These are phyloP conservation scores for Tricharina praecox DNA, from an alignment of 495 filamentous ascomycete species.

Conservation along the genomic window DNA sequence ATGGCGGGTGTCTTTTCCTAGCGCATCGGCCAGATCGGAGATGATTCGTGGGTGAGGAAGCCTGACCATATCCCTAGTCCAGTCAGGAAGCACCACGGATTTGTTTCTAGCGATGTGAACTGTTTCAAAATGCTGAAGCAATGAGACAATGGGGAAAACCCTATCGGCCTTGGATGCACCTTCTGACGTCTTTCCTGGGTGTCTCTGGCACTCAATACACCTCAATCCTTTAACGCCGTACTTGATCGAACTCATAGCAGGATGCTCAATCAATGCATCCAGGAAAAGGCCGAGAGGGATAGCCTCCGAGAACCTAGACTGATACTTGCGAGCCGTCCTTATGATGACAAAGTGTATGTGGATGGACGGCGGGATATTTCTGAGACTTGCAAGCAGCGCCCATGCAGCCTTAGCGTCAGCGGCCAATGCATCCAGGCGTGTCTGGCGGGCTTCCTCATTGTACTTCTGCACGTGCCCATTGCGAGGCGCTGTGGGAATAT, in stretches of 20 bases:
- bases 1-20: conserved; percentile 38
- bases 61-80: conserved; percentile 55
- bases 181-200: conserved; percentile 27
- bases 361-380: conserved; percentile 44
- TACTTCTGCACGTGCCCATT: background rate
- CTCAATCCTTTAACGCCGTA: conserved; percentile 43
- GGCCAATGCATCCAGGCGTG: conserved; percentile 4
- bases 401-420: conserved; percentile 41
- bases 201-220: conserved; percentile 42
- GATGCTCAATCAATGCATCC: conserved; percentile 47
- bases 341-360: conserved; percentile 48
- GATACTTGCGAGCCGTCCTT: conserved; percentile 40
- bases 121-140: conserved; percentile 52
- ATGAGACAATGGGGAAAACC: conserved; percentile 39
- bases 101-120: conserved; percentile 34
- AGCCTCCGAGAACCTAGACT: conserved; percentile 36
- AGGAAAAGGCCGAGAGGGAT: conserved; percentile 45
- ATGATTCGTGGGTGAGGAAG: conserved; percentile 39
- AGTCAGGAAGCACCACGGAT: conserved; percentile 34
- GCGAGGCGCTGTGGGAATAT: conserved; percentile 2
- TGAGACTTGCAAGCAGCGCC: conserved; percentile 40
- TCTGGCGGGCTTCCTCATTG: background rate
- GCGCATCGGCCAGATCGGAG: conserved; percentile 31
- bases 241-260: conserved; percentile 49
- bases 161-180: conserved; percentile 2